phyloP scores from a whole-genome alignment of 345 rosid genomes.

The Schrenkiella parvula region DNA sequence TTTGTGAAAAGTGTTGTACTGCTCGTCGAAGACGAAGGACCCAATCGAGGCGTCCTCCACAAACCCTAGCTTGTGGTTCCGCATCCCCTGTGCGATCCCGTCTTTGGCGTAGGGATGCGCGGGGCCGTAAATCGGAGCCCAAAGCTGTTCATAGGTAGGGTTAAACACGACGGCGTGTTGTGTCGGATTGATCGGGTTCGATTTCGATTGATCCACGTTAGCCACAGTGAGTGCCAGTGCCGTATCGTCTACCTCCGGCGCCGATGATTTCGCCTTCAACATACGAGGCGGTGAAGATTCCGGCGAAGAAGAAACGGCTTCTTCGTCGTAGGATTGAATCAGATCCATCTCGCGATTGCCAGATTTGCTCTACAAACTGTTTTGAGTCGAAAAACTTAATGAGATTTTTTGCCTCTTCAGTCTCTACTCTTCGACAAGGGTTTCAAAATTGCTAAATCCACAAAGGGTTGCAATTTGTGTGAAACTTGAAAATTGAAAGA shows the following conservation, averaged over 20 bases:
- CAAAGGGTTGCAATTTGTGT: slow-evolving; percentile 1
- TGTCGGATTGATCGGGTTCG: slow-evolving; percentile 70
- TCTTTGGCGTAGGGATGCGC: slow-evolving; percentile 92
- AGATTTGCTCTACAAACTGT: background rate
- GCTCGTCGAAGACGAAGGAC: slow-evolving; percentile 86
- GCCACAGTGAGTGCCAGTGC: slow-evolving; percentile 78
- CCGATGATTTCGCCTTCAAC: slow-evolving; percentile 70
- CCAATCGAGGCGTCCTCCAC: slow-evolving; percentile 90
- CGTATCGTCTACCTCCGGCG: slow-evolving; percentile 92
- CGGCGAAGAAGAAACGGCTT: slow-evolving; percentile 36
- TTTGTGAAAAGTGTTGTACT: slow-evolving; percentile 83
- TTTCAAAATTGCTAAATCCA: slow-evolving; percentile 9
- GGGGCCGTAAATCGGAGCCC: slow-evolving; percentile 89
- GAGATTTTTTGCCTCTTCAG: slow-evolving; percentile 5
- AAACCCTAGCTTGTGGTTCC: slow-evolving; percentile 94
- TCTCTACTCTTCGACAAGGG: slow-evolving; percentile 11
- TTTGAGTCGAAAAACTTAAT: background rate
- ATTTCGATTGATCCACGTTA: slow-evolving; percentile 46
- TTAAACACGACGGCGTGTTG: slow-evolving; percentile 73
- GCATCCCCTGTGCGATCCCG: slow-evolving; percentile 94
- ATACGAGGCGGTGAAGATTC: slow-evolving; percentile 81
- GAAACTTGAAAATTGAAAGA: background rate
- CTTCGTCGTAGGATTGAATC: slow-evolving; percentile 31
- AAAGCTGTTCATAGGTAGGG: slow-evolving; percentile 85
- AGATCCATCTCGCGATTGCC: slow-evolving; percentile 29